These are phyloP conservation scores for Fusarium annulatum DNA, from an alignment of 2,329 filamentous ascomycete species.

Conservation along the genomic window DNA sequence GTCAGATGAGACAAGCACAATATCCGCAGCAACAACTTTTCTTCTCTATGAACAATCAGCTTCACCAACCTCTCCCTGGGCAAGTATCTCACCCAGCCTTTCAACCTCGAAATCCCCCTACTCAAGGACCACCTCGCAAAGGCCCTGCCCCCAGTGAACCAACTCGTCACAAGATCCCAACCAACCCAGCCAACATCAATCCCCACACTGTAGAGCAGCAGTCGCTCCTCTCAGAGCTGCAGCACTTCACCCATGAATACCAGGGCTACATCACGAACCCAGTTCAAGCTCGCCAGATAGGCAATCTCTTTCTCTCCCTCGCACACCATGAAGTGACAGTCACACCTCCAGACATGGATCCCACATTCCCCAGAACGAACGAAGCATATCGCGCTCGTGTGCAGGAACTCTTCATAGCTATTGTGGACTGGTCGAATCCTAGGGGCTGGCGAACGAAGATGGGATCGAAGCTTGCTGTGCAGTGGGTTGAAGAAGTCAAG, in stretches of 20 bases:
- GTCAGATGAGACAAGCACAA: accelerated
- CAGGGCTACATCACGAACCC: conserved; percentile 12
- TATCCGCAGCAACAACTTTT: background rate
- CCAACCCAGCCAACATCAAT: background rate
- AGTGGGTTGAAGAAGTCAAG: conserved; percentile 18
- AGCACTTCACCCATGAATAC: conserved; percentile 11
- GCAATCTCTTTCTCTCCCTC: conserved; percentile 8
- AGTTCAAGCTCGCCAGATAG: background rate
- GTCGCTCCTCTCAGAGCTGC: conserved; percentile 1
- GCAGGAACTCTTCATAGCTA: conserved; percentile 33
- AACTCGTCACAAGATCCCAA: background rate
- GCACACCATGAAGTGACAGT: background rate
- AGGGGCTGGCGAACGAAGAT: conserved; percentile 38
- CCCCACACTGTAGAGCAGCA: background rate
- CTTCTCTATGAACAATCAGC: background rate
- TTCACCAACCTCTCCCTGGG: background rate
- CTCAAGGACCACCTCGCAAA: background rate
- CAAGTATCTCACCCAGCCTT: background rate
- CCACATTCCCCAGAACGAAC: conserved; percentile 11
- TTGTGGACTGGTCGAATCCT: conserved; percentile 33
- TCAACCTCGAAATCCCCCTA: background rate
- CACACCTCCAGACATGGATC: background rate
- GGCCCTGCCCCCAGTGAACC: background rate
- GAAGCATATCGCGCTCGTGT: conserved; percentile 7
- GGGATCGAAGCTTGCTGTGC: conserved; percentile 11